These are phyloP conservation scores for Alternaria sp. DNA, from an alignment of 2,329 filamentous ascomycete species.

Conservation along the genomic window DNA sequence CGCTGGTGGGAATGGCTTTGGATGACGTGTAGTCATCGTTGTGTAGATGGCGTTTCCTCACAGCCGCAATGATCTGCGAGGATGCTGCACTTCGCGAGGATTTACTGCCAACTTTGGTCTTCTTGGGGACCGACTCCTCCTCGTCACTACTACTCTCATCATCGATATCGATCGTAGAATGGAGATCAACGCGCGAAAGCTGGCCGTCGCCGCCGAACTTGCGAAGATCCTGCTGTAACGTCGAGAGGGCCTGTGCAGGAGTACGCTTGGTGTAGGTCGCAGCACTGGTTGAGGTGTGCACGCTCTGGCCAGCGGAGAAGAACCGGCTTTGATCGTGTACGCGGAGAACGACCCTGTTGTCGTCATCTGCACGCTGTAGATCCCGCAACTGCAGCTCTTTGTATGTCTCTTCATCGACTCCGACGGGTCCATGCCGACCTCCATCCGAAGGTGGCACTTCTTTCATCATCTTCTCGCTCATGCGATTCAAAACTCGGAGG, in stretches of 20 bases:
- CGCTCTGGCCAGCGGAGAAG: constrained; percentile 64
- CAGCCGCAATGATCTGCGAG: constrained; percentile 68
- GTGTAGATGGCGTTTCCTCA: constrained; percentile 67
- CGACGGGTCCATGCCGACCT: constrained; percentile 69
- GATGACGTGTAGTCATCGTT: constrained; percentile 50
- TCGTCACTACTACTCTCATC: constrained; percentile 67
- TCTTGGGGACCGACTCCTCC: constrained; percentile 64
- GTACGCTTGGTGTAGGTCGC: constrained; percentile 71
- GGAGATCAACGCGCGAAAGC: constrained; percentile 59
- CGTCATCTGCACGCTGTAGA: constrained; percentile 74
- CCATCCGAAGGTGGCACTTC: constrained; percentile 80
- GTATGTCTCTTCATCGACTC: constrained; percentile 75
- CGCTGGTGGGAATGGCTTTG: constrained; percentile 28
- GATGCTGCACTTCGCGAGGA: constrained; percentile 69
- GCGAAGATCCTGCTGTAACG: constrained; percentile 68
- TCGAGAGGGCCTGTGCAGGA: constrained; percentile 70
- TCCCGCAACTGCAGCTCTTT: constrained; percentile 79
- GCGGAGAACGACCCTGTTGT: constrained; percentile 81
- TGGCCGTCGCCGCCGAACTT: constrained; percentile 45
- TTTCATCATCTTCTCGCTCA: constrained; percentile 92
- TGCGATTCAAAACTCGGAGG: constrained; percentile 83
- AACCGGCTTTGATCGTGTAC: constrained; percentile 87
- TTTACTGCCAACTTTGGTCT: constrained; percentile 71
- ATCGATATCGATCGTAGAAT: constrained; percentile 69
- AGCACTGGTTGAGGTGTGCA: constrained; percentile 56